Base-by-base conservation (phyloP, 2,329 filamentous ascomycete genomes). In the Hypoxylon sp. region DNA sequence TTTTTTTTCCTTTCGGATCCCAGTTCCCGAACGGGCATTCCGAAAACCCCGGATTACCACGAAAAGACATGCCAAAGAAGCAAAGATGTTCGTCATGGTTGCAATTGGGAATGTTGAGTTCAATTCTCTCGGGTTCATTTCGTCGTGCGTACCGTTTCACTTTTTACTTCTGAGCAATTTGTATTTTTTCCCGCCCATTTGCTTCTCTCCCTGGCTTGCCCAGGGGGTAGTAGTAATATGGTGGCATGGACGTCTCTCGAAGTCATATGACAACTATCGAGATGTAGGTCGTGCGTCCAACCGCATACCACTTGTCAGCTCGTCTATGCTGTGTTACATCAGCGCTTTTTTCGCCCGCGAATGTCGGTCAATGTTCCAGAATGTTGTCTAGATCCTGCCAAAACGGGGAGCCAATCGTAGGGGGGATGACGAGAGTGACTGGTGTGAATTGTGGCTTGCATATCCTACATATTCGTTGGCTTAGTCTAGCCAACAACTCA, bases 321-420 rank as follows among this genome's bases (percentile, higher is more conserved):
- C 59, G 41, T 59, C 59, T 56, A 68, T 70, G 68, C 36, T 58
- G 68, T 70, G 68, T 61, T 45, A 70, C 65, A 41, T 11, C 38
- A 38, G 52, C 48, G 36, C 34, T 55, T 51, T 45, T 43, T 52
- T 62, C 17, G 30, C 56, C 56, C 62, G 56, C 55, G 51, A 66
- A 62, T 66, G 65, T 70, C 68, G 65, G 68, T 68, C 65, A 68
- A 65, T 64, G 63, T 68, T 61, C 64, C 61, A 65, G 53, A 60
- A 34, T 25, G 43, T 19, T 43, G 41, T 62, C 58, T 60, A 60
- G 60, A 58, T 57, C 56, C 51, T 51, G 34, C 45, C 32, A 17
- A 36, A 50, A 46, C 28, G 9, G 17, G 21, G 14, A 57, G 34
- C 68, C 68, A 71, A 69, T 67, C 34, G 30, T 41, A 60, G 30